Base-by-base conservation (phyloP, 192 early-diverging fungal species). In the Allomyces javanicus region DNA sequence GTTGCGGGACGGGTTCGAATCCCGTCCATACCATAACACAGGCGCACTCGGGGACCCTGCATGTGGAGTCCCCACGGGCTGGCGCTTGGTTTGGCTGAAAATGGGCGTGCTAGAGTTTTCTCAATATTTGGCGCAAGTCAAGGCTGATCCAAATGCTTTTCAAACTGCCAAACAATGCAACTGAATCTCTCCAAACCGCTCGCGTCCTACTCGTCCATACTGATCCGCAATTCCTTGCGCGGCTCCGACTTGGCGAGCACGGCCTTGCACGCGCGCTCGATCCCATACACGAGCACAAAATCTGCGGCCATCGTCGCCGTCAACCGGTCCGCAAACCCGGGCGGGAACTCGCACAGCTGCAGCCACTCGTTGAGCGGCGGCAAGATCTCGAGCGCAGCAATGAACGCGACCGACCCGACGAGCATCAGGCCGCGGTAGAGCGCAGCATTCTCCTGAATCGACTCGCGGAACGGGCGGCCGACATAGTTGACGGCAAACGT, bases 401-500 rank as follows among this genome's bases (percentile, higher is more conserved):
- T 75, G 10, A 90, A 79, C 5, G 92, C 93, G 66, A 99, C 89
- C 63, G 78, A 83, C 63, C 82, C 86, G 23, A 99, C 96, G 64
- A 78, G 78, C 40, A 90, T 64, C 44, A 99, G 72, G 62, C 89
- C 88, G 74, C 91, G 91, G 77, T 87, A 95, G 65, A 99, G 72
- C 9, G 92, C 78, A 74, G 89, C 93, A 80, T 99, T 99, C 67
- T 96, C 87, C 67, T 79, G 78, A 27, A 99, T 77, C 50, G 86
- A 79, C 79, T 99, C 96, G 67, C 96, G 84, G 83, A 99, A 99
- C 25, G 96, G 96, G 68, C 87, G 83, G 25, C 94, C 89, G 81
- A 94, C 91, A 77, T 97, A 99, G 79, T 99, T 99, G 78, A 99
- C 93, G 14, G 94, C 96, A 83, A 99, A 99, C 0, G 96, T 99